phyloP scores from a whole-genome alignment of 805 yeast genomes.

The Diddensiella transvaalensis region DNA sequence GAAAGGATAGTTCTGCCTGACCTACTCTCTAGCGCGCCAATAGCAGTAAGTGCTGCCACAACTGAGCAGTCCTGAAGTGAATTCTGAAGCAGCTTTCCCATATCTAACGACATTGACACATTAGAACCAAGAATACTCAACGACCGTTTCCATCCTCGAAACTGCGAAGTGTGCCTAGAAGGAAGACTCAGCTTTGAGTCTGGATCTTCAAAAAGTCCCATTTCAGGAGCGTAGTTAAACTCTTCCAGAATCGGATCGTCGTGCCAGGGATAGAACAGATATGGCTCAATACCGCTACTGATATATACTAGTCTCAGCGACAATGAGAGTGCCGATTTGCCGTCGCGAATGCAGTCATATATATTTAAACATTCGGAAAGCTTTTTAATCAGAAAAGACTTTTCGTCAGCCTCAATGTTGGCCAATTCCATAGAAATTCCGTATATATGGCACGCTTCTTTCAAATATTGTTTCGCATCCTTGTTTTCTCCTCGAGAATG shows the following conservation, averaged over 20 bases:
- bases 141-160: conserved; percentile 23
- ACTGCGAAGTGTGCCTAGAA: conserved; percentile 12
- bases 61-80: conserved; percentile 65
- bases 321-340: conserved; percentile 15
- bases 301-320: conserved; percentile 32
- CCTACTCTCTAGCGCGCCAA: conserved; percentile 33
- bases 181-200: conserved; percentile 22
- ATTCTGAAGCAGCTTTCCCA: conserved; percentile 23
- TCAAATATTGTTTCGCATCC: conserved; percentile 11
- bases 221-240: background rate
- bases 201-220: conserved; percentile 16
- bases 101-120: conserved; percentile 7
- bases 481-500: conserved; percentile 18
- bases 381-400: conserved; percentile 1
- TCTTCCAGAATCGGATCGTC: conserved; percentile 3
- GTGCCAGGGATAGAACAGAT: conserved; percentile 30
- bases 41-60: conserved; percentile 61
- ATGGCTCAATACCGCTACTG: conserved; percentile 30
- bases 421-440: background rate
- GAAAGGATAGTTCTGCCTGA: conserved; percentile 19
- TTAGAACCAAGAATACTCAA: conserved; percentile 12
- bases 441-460: conserved; percentile 9
- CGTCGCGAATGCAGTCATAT: conserved; percentile 14
- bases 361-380: conserved; percentile 6
- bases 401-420: background rate